Evolutionary conservation across 2,329 filamentous ascomycete species (phyloP), one percentile per base, ranked within the genome.

Genomic region (Penicillium sp.): DNA sequence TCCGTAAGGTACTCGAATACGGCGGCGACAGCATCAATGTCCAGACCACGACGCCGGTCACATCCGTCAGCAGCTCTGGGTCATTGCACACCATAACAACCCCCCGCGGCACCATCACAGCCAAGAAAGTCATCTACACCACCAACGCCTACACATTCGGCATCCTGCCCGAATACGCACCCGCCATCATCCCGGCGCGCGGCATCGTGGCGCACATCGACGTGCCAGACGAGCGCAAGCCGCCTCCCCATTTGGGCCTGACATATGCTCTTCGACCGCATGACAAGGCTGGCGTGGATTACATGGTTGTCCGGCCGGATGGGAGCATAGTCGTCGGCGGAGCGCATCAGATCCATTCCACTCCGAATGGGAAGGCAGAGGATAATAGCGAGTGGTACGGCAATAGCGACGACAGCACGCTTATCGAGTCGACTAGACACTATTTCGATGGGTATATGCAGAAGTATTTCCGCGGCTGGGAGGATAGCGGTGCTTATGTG

Each of bases 121-220:
- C 90, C 0, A 72, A 76, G 2, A 81, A 84, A 33, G 83, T 96
- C 21, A 79, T 96, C 18, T 81, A 96, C 20, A 88, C 90, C 5
- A 93, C 90, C 1, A 96, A 96, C 67, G 92, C 80, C 3, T 95
- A 96, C 70, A 91, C 90, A 0, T 90, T 88, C 1, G 82, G 86
- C 58, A 78, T 96, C 7, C 74, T 95, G 1, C 89, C 90, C 0
- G 69, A 76, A 33, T 87, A 95, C 63, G 77, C 82, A 2, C 83
- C 86, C 60, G 79, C 91, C 16, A 88, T 96, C 59, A 83, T 92
- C 1, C 92, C 92, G 0, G 86, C 88, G 11, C 81, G 89, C n/a
- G 91, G 89, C 0, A 67, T 74, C 12, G 74, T 72, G 60, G 69
- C 67, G 26, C 71, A 70, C 40, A 69, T 75, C 38, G 62, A 63